These are phyloP conservation scores for Solanum chmielewskii DNA, from an alignment of 257 asterid species.

Conservation along the genomic window DNA sequence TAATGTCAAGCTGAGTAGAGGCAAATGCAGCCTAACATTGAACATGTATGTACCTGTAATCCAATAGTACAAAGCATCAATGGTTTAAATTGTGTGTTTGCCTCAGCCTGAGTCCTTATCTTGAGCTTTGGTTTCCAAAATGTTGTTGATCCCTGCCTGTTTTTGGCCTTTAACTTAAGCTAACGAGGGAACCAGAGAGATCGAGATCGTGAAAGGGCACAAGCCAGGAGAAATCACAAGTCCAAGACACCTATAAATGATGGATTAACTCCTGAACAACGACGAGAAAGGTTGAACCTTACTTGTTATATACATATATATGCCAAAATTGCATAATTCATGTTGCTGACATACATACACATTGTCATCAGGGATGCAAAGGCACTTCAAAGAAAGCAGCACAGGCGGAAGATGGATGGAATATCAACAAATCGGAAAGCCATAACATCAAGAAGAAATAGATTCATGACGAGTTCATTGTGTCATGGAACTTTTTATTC, in stretches of 20 bases:
- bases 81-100: neutral
- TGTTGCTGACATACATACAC: neutral
- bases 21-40: neutral
- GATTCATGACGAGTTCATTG: constrained; percentile 1
- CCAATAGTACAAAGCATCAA: neutral
- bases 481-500: neutral
- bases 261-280: constrained; percentile 77
- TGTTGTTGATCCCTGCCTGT: neutral
- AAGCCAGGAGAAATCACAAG: constrained; percentile 48
- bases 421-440: neutral
- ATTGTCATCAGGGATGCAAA: constrained; percentile 52
- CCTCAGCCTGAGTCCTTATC: neutral
- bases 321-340: neutral
- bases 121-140: neutral
- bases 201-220: constrained; percentile 81
- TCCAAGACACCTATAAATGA: constrained; percentile 35
- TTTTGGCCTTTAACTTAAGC: constrained; percentile 40
- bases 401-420: constrained; percentile 21
- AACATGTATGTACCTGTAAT: neutral
- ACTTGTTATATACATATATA: neutral
- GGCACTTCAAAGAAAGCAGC: constrained; percentile 74
- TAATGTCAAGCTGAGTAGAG: neutral
- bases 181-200: constrained; percentile 77
- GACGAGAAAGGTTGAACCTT: constrained; percentile 51
- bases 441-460: constrained; percentile 34